Evolutionary conservation across 495 filamentous ascomycete species (phyloP), one percentile per base, ranked within the genome.

Genomic region (Penicillium verhagenii): DNA sequence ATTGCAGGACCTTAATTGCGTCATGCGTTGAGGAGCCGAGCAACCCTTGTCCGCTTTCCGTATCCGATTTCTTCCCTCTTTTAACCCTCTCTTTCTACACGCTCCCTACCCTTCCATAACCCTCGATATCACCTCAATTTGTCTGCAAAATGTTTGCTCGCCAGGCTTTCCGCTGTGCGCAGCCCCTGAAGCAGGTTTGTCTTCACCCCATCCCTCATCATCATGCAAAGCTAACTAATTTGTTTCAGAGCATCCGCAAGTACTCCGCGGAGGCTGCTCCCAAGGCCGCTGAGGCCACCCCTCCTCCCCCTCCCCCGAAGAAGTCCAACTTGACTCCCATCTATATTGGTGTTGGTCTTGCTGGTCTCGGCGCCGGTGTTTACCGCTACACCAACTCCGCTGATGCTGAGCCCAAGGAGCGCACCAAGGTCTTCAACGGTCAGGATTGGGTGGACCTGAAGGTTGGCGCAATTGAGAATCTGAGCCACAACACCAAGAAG

Each of bases 401-500:
- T 42, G 62, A 61, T 40, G 67, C 65, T 13, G 72, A 76, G 64
- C 63, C 61, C 53, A 69, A 72, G 61, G 66, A 75, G 23, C 68
- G 71, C 29, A 58, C 67, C 28, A 76, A 73, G 65, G 69, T 88
- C 28, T 89, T 98, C 71, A 87, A 78, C 16, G 95, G 93, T 53
- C 90, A 94, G 72, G 92, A 91, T 62, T 96, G 89, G 72, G 71
- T 96, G 38, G 81, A 83, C 56, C 82, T 96, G 58, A 84, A 86
- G 76, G 80, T 98, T 40, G 84, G 90, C 39, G 81, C 84, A n/a
- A 80, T 90, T 58, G 87, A 91, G 73, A 63, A 69, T 13, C 69
- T 96, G 72, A 96, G 87, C 75, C 85, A 88, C 76, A 96, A 96
- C 79, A 92, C 91, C 52, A 96, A 96, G 86, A 80, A 77, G 42